Conservation (phyloP, 441 rosid species). For the Erodium moschatum region DNA sequence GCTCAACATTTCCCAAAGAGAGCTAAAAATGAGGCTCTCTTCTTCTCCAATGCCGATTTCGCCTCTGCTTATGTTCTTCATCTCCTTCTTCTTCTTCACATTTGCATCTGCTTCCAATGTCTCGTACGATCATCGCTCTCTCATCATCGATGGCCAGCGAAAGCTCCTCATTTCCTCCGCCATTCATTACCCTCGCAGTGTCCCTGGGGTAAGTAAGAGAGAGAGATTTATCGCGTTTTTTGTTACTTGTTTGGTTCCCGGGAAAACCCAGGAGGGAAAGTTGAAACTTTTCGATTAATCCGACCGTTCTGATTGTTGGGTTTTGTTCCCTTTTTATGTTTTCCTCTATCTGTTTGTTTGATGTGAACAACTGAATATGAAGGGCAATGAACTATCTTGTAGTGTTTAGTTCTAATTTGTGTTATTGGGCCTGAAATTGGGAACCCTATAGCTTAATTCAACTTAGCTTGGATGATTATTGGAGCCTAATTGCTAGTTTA, state of each 20-base stretch:
- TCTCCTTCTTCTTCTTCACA: slow-evolving; percentile 18
- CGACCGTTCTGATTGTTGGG: neutral
- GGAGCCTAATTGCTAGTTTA: neutral
- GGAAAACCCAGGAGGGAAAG: neutral
- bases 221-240: neutral
- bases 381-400: neutral
- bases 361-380: neutral
- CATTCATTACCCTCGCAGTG: slow-evolving; percentile 95
- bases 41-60: neutral
- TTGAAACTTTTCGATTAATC: neutral
- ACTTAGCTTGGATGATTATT: neutral
- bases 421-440: neutral
- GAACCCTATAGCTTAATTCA: neutral
- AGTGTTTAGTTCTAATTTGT: too few relatives aligned
- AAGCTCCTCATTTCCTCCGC: slow-evolving; percentile 87
- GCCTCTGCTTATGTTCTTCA: neutral
- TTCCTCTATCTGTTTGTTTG: neutral
- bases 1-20: neutral
- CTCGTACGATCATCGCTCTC: slow-evolving; percentile 69
- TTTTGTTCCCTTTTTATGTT: neutral
- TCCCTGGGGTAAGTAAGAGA: slow-evolving; percentile 52
- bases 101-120: slow-evolving; percentile 38
- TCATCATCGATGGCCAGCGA: slow-evolving; percentile 58
- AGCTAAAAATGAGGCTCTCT: neutral
- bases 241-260: slow-evolving; percentile 2